Conservation (phyloP, 441 rosid species). For the Erodium trifolium region DNA sequence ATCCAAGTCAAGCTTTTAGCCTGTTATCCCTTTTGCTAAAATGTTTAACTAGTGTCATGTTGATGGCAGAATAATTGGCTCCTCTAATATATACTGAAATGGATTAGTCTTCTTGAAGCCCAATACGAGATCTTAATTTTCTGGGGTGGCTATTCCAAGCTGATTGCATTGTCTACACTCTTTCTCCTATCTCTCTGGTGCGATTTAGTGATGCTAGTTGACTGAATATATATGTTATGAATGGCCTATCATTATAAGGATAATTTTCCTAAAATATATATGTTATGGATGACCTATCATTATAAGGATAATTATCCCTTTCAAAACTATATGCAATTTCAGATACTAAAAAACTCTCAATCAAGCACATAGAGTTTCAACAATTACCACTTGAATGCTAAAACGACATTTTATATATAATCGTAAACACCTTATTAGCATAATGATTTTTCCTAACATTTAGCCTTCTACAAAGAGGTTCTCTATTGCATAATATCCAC, state of each 20-base stretch:
- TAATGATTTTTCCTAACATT: background rate
- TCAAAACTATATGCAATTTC: background rate
- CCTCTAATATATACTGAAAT: background rate
- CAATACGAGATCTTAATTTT: too few relatives aligned
- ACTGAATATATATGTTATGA: too few relatives aligned
- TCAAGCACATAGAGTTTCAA: too few relatives aligned
- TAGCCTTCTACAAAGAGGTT: background rate
- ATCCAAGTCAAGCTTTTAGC: background rate
- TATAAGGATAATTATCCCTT: background rate
- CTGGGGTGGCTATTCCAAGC: too few relatives aligned
- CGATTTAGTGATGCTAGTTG: constrained; percentile 1
- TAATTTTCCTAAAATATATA: background rate
- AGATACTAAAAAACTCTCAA: too few relatives aligned
- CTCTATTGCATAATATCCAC: background rate
- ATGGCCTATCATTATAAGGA: too few relatives aligned
- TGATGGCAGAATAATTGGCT: background rate
- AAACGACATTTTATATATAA: background rate
- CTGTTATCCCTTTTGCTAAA: background rate
- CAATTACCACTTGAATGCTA: too few relatives aligned
- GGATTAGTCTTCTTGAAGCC: background rate
- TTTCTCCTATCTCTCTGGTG: background rate
- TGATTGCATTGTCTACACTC: background rate
- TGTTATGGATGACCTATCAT: background rate
- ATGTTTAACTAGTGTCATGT: background rate
- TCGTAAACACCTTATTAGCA: background rate